Evolutionary conservation across 345 rosid species (phyloP), one percentile per base, ranked within the genome.

Genomic region (Salix koriyanagi): DNA sequence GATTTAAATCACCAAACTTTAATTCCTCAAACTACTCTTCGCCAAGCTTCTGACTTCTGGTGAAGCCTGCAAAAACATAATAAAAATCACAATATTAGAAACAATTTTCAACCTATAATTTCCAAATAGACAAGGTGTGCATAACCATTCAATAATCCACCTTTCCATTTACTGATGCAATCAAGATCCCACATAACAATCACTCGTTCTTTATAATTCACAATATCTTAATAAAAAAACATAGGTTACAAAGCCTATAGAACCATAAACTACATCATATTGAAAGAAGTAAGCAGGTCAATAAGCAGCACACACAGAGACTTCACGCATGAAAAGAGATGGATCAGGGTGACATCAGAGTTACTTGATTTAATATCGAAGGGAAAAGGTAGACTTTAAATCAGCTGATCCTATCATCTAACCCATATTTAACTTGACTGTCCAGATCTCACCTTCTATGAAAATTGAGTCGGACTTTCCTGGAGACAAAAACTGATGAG

Each of bases 371-470:
- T 0, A 8, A 67, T 19, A 75, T 16, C 7, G 14, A 32, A 48
- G 46, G 9, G 2, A n/a, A 39, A 41, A 65, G n/a, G 5, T 4
- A 26, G 44, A 11, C 15, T 12, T 7, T 23, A 41, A 67, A 56
- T 37, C 54, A 54, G 41, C 15, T 67, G 32, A 66, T 66, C 23
- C 18, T 36, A 28, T 75, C 66, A 75, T 25, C 72, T 2, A 66
- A 50, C 37, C 4, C 15, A 75, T n/a, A 39, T 65, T 32, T 64
- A 67, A 52, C 8, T 23, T 16, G 18, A 52, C 54, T 21, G 32
- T 18, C 69, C 74, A 44, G 75, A 77, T 77, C 79, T 64, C 79
- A 46, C 50, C 52, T 28, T 41, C 26, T 32, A 12, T 21, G 6
- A 32, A 50, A 12, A n/a, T 7, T 2, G 62, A 6, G 32, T 7